These are phyloP conservation scores for Populus davidiana DNA, from an alignment of 345 rosid genomes.

Conservation along the genomic window DNA sequence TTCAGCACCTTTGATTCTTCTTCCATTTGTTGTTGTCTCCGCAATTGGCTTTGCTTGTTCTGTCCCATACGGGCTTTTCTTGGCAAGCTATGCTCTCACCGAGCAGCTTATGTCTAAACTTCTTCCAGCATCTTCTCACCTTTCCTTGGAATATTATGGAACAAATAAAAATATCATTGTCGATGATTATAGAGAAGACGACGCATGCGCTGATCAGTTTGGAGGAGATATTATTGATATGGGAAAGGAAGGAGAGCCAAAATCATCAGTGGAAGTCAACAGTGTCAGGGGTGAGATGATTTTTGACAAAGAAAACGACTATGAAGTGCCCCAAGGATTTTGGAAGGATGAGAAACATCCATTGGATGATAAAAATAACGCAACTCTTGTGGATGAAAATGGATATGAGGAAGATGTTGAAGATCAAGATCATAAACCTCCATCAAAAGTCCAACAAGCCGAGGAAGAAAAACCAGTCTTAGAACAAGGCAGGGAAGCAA, in stretches of 20 bases:
- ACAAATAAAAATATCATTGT: neutral
- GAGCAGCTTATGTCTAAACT: conserved; percentile 63
- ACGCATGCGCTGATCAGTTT: conserved; percentile 4
- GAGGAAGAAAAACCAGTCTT: conserved; percentile 4
- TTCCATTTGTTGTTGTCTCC: conserved; percentile 57
- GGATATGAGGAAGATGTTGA: neutral
- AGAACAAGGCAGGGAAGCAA: neutral
- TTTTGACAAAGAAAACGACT: too few species aligned
- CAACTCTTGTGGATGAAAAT: conserved; percentile 1
- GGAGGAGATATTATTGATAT: neutral
- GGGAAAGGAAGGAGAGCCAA: too few species aligned
- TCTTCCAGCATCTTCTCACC: conserved; percentile 37
- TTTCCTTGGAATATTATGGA: neutral
- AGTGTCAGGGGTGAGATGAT: too few species aligned
- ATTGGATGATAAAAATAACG: neutral
- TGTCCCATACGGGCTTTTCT: conserved; percentile 56
- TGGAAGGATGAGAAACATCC: too few species aligned
- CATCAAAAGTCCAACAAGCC: neutral
- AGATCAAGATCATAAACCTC: too few species aligned
- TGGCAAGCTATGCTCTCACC: conserved; percentile 68
- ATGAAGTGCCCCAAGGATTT: too few species aligned
- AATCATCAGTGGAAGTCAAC: too few species aligned
- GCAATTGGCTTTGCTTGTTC: conserved; percentile 53
- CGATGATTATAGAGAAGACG: conserved; percentile 17
- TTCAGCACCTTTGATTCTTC: conserved; percentile 61